Evolutionary conservation across 164 flowering plant genomes (phyloP).

Genomic region (Stephania japonica): DNA sequence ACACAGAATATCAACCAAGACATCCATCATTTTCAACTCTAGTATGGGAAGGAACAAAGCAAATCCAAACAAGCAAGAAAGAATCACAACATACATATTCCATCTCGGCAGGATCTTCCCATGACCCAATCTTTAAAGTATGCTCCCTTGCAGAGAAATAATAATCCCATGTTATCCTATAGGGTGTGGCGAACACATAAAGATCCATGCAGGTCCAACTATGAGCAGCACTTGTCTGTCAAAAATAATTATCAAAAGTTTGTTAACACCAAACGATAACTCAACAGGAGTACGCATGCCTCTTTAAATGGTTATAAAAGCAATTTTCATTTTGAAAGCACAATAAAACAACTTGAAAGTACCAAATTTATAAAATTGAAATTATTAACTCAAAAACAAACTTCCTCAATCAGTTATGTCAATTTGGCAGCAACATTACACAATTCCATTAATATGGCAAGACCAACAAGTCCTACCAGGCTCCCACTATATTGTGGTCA

Average conservation of each 20-base stretch:
- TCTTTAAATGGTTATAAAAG: background rate
- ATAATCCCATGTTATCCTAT: conserved; percentile 95
- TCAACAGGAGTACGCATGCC: background rate
- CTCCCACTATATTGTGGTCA: too few relatives aligned
- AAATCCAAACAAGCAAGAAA: background rate
- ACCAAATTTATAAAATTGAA: background rate
- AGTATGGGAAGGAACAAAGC: background rate
- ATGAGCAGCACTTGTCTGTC: conserved; percentile 82
- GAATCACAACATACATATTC: conserved; percentile 63
- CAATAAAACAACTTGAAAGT: too few relatives aligned
- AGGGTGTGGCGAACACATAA: conserved; percentile 97
- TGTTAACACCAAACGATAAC: background rate
- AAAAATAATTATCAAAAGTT: background rate
- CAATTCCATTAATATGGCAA: background rate
- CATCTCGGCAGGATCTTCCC: conserved; percentile 93
- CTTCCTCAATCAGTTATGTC: background rate
- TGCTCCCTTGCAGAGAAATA: conserved; percentile 85
- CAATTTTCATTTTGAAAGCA: too few relatives aligned
- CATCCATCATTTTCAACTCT: background rate
- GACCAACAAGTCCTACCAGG: too few relatives aligned
- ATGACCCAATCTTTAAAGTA: conserved; percentile 64
- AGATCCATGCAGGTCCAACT: conserved; percentile 99
- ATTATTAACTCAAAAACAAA: background rate
- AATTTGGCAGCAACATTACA: background rate
- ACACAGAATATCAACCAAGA: too few relatives aligned